Evolutionary conservation across 352 stramenopile species (phyloP).

Genomic region (Halophytophthora polymorphica): DNA sequence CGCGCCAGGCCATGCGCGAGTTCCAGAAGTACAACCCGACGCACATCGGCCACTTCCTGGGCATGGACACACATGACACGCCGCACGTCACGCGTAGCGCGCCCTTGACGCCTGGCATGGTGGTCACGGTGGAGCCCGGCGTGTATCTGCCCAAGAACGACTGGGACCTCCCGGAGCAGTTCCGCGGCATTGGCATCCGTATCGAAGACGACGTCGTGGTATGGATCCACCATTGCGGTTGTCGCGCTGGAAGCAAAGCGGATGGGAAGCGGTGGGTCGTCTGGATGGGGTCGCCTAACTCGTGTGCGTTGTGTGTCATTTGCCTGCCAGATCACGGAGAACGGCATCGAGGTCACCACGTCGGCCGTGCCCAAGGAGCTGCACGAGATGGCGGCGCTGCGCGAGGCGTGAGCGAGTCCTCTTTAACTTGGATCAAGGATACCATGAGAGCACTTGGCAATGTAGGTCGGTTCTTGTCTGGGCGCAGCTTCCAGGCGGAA

Average conservation of each 20-base stretch:
- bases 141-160: constrained; percentile 84
- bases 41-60: constrained; percentile 82
- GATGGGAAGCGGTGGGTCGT: no score
- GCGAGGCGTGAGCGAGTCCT: constrained; percentile 27
- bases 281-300: not conserved
- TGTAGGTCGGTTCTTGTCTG: no score
- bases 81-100: constrained; percentile 58
- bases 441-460: constrained; percentile 5
- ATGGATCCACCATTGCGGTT: constrained; percentile 24
- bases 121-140: constrained; percentile 80
- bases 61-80: constrained; percentile 84
- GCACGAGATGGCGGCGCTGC: constrained; percentile 59
- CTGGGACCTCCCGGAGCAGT: constrained; percentile 55
- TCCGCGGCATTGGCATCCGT: constrained; percentile 80
- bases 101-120: constrained; percentile 67
- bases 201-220: constrained; percentile 87
- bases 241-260: no score
- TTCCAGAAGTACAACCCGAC: constrained; percentile 86
- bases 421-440: constrained; percentile 4
- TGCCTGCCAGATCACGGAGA: constrained; percentile 59
- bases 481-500: no score
- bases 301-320: constrained; percentile 6
- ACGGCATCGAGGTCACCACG: constrained; percentile 74
- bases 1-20: constrained; percentile 39
- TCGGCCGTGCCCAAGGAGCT: constrained; percentile 68